Evolutionary conservation across 495 filamentous ascomycete genomes (phyloP), one percentile per base, ranked within the genome.

Genomic region (Penicilliopsis zonata): DNA sequence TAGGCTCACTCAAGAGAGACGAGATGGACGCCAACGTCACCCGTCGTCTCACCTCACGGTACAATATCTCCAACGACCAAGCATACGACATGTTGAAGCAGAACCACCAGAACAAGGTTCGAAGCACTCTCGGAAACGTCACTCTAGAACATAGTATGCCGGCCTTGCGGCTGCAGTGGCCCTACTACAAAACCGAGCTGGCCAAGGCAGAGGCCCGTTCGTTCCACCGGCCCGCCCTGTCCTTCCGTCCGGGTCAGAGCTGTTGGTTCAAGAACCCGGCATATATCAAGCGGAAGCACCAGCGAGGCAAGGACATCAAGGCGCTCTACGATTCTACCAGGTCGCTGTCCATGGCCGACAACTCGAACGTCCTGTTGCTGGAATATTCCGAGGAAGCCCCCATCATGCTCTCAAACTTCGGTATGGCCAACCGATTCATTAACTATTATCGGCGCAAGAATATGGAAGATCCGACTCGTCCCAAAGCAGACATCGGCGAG

Each of bases 311-410:
- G 45, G 72, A 79, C 18, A 68, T 79, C 18, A 77, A 82, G 36
- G 71, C 77, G 10, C 59, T 92, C 9, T 95, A 83, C 59, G 64
- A 67, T 21, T 74, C 65, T 10, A 77, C 84, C 2, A 75, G 76
- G 35, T 77, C 92, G 34, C 67, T 99, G 9, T 80, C 79, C 1
- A 53, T 94, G 44, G 80, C 76, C 35, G 90, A 99, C 50, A 94
- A 87, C 47, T 86, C 92, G 0, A 78, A 72, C 15, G 76, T 80
- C 10, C 62, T 94, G 6, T 66, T 99, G 10, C 74, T 95, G 19
- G 90, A 99, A 57, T 96, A 96, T 55, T 90, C 85, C 8, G 90
- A 99, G 50, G 85, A 96, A 52, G 80, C 82, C 34, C 90, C 90
- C 1, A 80, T 74, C 9, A 81, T 87, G 35, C 65, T 99, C 39